These are phyloP conservation scores for Pleurozium schreberi DNA, from an alignment of 225 moss, liverwort and hornwort genomes.

Conservation along the genomic window DNA sequence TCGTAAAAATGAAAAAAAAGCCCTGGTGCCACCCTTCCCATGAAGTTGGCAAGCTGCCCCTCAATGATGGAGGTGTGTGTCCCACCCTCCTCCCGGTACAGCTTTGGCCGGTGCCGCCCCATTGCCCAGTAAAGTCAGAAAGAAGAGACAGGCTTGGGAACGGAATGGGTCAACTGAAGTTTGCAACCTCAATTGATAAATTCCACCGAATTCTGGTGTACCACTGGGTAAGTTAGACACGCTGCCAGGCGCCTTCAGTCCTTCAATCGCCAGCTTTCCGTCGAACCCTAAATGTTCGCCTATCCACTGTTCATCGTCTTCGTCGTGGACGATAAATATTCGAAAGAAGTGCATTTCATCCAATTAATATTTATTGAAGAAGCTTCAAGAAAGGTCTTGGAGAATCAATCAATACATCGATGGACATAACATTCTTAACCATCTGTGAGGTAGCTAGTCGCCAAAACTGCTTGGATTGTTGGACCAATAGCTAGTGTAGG, in stretches of 20 bases:
- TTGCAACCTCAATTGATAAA: neutral
- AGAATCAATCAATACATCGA: too few species aligned
- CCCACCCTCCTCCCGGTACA: neutral
- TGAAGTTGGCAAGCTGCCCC: neutral
- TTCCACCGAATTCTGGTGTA: neutral
- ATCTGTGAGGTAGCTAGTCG: neutral
- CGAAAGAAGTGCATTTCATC: neutral
- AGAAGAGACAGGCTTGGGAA: neutral
- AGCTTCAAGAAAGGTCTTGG: neutral
- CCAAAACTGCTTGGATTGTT: too few species aligned
- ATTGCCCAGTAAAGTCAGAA: neutral
- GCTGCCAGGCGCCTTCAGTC: neutral
- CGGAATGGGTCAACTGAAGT: neutral
- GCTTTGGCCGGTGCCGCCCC: neutral
- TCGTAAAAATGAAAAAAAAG: too few species aligned
- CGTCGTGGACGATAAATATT: neutral
- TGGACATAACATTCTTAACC: neutral
- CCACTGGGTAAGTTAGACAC: neutral
- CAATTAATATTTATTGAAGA: neutral
- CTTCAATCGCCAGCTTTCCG: neutral
- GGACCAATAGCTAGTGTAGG: neutral
- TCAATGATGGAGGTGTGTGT: neutral
- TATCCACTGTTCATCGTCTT: too few species aligned
- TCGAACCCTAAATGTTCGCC: neutral
- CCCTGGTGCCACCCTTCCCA: neutral